Evolutionary conservation across 768 basidiomycete genomes (phyloP).

Genomic region (Hortiboletus campestris): DNA sequence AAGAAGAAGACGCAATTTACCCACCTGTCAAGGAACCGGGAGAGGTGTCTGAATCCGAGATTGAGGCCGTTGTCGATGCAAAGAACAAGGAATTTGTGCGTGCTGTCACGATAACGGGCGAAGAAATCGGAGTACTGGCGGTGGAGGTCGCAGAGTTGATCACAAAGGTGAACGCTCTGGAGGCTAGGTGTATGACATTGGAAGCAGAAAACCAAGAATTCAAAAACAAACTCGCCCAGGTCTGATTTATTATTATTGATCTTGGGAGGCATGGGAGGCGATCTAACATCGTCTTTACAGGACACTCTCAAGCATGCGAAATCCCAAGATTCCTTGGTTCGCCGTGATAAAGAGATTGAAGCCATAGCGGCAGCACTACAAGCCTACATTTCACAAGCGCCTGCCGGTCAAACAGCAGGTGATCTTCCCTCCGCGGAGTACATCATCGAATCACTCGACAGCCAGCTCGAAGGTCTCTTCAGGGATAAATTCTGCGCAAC

Average conservation of each 20-base stretch:
- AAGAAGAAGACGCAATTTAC: constrained; percentile 26
- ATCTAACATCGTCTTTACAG: constrained; percentile 10
- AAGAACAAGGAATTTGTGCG: constrained; percentile 19
- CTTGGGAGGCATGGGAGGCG: neutral
- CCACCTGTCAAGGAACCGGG: constrained; percentile 14
- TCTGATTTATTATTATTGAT: constrained; percentile 11
- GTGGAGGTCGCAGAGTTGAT: constrained; percentile 34
- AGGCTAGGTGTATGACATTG: constrained; percentile 18
- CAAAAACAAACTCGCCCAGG: constrained; percentile 26
- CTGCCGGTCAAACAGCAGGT: constrained; percentile 7
- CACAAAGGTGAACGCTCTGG: constrained; percentile 26
- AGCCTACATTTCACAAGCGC: constrained; percentile 31
- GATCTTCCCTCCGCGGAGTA: constrained; percentile 30
- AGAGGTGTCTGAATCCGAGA: constrained; percentile 20
- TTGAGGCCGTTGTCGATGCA: constrained; percentile 27
- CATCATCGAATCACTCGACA: constrained; percentile 27
- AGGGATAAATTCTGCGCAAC: constrained; percentile 23
- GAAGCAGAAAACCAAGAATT: constrained; percentile 30
- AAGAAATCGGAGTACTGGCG: constrained; percentile 33
- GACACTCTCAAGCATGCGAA: constrained; percentile 9
- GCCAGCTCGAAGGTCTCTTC: constrained; percentile 24
- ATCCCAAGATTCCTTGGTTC: constrained; percentile 15
- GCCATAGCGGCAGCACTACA: constrained; percentile 31
- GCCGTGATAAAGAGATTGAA: constrained; percentile 27
- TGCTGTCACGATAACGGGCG: constrained; percentile 17